Base-by-base conservation (phyloP, 2,329 filamentous ascomycete species). In the Diaporthe sp. region DNA sequence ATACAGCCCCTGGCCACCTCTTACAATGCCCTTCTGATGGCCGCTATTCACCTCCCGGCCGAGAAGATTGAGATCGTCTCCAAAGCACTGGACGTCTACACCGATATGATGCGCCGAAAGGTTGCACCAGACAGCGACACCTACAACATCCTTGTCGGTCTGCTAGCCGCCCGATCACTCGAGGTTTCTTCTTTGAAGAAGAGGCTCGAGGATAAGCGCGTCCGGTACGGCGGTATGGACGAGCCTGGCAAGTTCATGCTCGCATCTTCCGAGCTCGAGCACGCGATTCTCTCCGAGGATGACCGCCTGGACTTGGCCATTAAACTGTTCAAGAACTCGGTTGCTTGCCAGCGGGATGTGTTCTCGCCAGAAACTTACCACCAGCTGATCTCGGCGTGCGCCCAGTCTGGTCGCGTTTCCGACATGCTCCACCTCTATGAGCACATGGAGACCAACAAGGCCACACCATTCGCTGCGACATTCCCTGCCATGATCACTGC, bases 401-500 rank as follows among this genome's bases (percentile, higher is more conserved):
- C 96, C 8, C 91, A 94, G 81, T 90, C 93, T 73, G 94, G 95
- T 40, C 92, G 92, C 54, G 89, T 97, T 13, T 91, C 94, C 58
- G 95, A 97, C 76, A 98, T 99, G 96, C 91, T 97, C 45, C 92
- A 92, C 75, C 89, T 98, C 28, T 98, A 96, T 80, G 93, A 94
- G 77, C 95, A 98, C 83, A 97, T 98, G 95, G 95, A 98, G 83
- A 86, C 89, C 47, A 92, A 90, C 78, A 92, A 92, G 73, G 90
- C 95, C 30, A 89, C 91, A 22, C 95, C 96, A 0, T 92, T 93
- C 74, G 93, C 95, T 8, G 91, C 93, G 60, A 94, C 96, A 70
- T 98, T 98, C 84, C 94, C 95, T 1, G 90, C 93, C 25, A 98
- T 99, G 94, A 98, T 99, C 82, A 92, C 94, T n/a, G 95, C 96